Evolutionary conservation across 2,329 filamentous ascomycete genomes (phyloP).

Genomic region (Diaporthe sp.): DNA sequence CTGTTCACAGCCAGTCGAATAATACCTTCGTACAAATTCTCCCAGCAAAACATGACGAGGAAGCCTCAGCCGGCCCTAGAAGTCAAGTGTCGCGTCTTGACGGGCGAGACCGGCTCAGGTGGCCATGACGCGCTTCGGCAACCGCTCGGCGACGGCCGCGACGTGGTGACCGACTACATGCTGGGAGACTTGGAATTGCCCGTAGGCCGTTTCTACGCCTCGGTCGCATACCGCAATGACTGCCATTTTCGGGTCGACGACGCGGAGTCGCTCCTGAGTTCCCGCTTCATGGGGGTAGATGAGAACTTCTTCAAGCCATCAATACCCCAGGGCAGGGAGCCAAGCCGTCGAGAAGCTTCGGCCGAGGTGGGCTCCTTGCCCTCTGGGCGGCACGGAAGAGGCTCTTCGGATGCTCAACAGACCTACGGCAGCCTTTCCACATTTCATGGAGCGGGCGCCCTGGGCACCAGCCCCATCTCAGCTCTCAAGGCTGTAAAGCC

Average conservation of each 20-base stretch:
- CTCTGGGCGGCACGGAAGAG: constrained; percentile 65
- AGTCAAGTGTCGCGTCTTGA: constrained; percentile 84
- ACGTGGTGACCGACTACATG: constrained; percentile 80
- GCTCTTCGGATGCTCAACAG: constrained; percentile 75
- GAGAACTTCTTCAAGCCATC: constrained; percentile 90
- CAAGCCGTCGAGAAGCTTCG: constrained; percentile 51
- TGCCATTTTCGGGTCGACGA: constrained; percentile 94
- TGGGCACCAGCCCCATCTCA: constrained; percentile 89
- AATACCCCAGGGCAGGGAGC: constrained; percentile 68
- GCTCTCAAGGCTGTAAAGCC: constrained; percentile 79
- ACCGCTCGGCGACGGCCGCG: constrained; percentile 76
- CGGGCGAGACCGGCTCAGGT: constrained; percentile 68
- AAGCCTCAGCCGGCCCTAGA: constrained; percentile 76
- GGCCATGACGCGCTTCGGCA: constrained; percentile 78
- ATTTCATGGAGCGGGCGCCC: constrained; percentile 83
- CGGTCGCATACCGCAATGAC: constrained; percentile 87
- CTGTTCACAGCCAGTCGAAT: constrained; percentile 87
- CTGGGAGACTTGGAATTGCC: constrained; percentile 91
- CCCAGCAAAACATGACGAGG: constrained; percentile 79
- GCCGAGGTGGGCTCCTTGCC: constrained; percentile 83
- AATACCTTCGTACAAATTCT: constrained; percentile 88
- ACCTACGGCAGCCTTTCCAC: constrained; percentile 93
- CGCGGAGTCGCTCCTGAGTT: constrained; percentile 90
- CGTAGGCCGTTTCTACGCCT: constrained; percentile 84
- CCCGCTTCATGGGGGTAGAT: constrained; percentile 91